Evolutionary conservation across 306 rosid genomes (phyloP), one percentile per base, ranked within the genome.

Genomic region (Crotalaria pallida): DNA sequence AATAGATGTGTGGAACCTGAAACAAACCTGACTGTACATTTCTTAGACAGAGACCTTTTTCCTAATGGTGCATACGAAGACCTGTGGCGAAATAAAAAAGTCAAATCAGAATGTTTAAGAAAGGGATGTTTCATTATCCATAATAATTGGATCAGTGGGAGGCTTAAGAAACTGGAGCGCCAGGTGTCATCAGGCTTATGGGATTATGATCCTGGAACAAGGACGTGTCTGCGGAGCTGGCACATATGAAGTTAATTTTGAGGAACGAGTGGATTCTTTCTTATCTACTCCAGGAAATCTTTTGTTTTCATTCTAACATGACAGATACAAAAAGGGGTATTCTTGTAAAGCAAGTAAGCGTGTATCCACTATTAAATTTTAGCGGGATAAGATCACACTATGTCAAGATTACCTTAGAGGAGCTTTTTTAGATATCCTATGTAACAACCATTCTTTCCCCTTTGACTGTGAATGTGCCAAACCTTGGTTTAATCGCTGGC

Each of bases 131-230:
- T 87, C 40, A 77, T 94, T 15, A 82, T 93, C 79, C 97, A 87
- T 60, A 93, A 90, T 73, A 93, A 93, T 23, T 93, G 98, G 98
- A 90, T 90, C 73, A 87, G 75, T 73, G 96, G 98, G 51, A 88
- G 99, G 76, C 82, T 84, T 9, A 94, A 87, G 88, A 91, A 91
- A 83, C 83, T 88, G n/a, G 92, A 89, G 68, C 88, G 97, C 24
- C 99, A 87, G 56, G 73, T 91, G 3, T 78, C 72, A 43, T 94
- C 96, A 23, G 96, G 99, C 44, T 82, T 94, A 74, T 94, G 95
- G 95, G 92, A 94, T 23, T 89, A 87, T 77, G 99, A 88, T 52
- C 69, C 75, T 55, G 77, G 85, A 74, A 88, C 89, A 84, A 88
- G 96, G 76, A 86, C 87, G 92, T 94, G 99, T 75, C 43, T 75